phyloP scores from a whole-genome alignment of 2,329 filamentous ascomycete species.

The Triangularia verruculosa region DNA sequence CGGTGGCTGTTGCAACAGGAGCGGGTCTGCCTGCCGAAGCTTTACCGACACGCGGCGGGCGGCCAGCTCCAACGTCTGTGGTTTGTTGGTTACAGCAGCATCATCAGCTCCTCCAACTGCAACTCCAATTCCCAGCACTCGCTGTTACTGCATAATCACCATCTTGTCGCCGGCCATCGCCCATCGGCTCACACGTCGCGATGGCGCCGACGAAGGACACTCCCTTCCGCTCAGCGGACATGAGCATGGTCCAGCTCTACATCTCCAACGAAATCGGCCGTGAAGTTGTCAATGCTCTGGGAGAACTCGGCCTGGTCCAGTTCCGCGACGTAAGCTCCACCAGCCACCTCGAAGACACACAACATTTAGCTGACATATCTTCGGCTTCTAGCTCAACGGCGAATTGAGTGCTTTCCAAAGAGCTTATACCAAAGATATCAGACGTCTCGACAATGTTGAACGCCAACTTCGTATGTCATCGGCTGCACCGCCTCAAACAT shows the following conservation, averaged over 20 bases:
- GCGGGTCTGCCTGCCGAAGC: slow-evolving; percentile 13
- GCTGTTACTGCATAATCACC: slow-evolving; percentile 6
- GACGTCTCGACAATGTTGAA: slow-evolving; percentile 96
- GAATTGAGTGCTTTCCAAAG: slow-evolving; percentile 93
- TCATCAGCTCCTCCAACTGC: slow-evolving; percentile 10
- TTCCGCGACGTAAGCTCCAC: slow-evolving; percentile 79
- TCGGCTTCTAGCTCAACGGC: slow-evolving; percentile 70
- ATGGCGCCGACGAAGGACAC: slow-evolving; percentile 77
- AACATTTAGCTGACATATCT: neutral
- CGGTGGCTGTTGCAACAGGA: neutral
- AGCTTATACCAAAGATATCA: slow-evolving; percentile 96
- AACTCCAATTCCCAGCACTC: neutral
- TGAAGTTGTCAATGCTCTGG: slow-evolving; percentile 93
- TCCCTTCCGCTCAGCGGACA: slow-evolving; percentile 99
- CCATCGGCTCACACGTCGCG: slow-evolving; percentile 17
- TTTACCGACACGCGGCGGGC: slow-evolving; percentile 20
- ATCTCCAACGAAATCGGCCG: slow-evolving; percentile 98
- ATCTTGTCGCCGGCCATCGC: slow-evolving; percentile 17
- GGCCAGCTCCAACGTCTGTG: slow-evolving; percentile 17
- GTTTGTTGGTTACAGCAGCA: slow-evolving; percentile 1
- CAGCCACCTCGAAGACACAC: slow-evolving; percentile 14
- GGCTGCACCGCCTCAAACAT: slow-evolving; percentile 1
- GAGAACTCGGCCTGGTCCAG: slow-evolving; percentile 93
- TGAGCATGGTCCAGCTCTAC: slow-evolving; percentile 99
- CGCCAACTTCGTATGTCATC: slow-evolving; percentile 79